Percentiles rank a stretch among this genome's conserved stretches.
Conservation (phyloP, 2,329 filamentous ascomycete genomes). For the Neopestalotiopsis sp. region DNA sequence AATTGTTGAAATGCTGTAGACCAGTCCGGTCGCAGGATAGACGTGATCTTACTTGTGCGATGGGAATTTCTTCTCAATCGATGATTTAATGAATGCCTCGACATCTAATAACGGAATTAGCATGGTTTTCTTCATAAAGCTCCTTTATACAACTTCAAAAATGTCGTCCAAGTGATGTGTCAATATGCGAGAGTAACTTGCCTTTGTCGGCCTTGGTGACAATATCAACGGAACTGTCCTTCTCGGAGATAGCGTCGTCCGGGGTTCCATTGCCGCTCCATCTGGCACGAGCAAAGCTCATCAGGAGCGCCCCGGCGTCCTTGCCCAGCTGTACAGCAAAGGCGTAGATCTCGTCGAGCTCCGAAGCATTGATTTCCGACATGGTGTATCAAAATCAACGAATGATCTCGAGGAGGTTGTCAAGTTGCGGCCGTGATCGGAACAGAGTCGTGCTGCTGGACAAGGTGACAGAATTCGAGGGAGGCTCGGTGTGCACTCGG, state of each 20-base stretch:
- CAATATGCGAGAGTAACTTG: conserved; percentile 38
- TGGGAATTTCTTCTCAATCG: conserved; percentile 67
- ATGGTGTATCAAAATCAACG: conserved; percentile 14
- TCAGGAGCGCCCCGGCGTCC: conserved; percentile 71
- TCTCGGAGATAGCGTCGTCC: conserved; percentile 60
- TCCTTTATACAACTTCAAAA: not conserved
- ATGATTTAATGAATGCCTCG: conserved; percentile 70
- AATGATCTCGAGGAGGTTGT: not conserved
- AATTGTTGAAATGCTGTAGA: not conserved
- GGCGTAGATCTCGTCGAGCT: conserved; percentile 69
- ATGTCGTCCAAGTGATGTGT: not conserved
- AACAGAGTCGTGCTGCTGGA: conserved; percentile 6
- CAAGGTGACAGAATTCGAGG: conserved; percentile 1
- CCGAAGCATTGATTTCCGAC: conserved; percentile 41
- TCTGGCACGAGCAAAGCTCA: conserved; percentile 65
- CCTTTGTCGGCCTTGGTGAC: conserved; percentile 79
- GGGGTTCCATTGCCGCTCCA: conserved; percentile 45
- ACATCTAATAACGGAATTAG: conserved; percentile 57
- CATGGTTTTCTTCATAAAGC: not conserved
- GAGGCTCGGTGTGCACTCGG: not conserved
- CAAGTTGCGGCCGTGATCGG: conserved; percentile 1
- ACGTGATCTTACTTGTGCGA: conserved; percentile 62
- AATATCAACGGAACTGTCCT: conserved; percentile 78
- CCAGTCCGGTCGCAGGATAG: not conserved
- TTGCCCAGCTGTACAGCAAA: conserved; percentile 76